phyloP scores from a whole-genome alignment of 2,329 filamentous ascomycete species.

The Aureobasidium sp. region DNA sequence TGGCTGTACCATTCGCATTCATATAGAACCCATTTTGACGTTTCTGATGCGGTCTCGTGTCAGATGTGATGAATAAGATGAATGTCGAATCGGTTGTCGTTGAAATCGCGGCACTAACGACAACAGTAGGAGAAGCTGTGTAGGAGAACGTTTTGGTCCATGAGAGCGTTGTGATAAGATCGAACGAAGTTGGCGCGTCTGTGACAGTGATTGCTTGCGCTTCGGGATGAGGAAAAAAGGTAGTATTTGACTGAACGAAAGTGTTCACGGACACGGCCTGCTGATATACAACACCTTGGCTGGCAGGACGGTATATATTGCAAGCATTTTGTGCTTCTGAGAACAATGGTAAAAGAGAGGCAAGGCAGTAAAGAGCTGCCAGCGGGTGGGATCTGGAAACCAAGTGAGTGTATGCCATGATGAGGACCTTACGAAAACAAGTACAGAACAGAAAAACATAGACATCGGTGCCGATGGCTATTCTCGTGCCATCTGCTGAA shows the following conservation, averaged over 20 bases:
- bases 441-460: not conserved
- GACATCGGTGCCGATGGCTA: not conserved
- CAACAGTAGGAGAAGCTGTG: not conserved
- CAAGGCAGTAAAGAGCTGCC: not conserved
- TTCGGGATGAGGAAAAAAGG: conserved; percentile 22
- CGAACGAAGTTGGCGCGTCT: conserved; percentile 25
- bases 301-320: not conserved
- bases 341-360: not conserved
- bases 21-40: conserved; percentile 22
- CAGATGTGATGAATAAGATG: conserved; percentile 17
- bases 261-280: conserved; percentile 25
- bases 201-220: conserved; percentile 22
- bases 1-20: conserved; percentile 23
- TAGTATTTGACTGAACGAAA: conserved; percentile 24
- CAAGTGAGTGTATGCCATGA: not conserved
- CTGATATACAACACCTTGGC: conserved; percentile 21
- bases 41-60: conserved; percentile 15
- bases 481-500: not conserved
- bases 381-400: not conserved
- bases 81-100: conserved; percentile 15
- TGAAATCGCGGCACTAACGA: not conserved
- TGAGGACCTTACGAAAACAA: not conserved
- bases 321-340: conserved; percentile 6
- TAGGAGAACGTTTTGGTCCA: conserved; percentile 20
- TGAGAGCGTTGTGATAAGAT: conserved; percentile 23